A percentile compares a stretch with the other conserved stretches of the same genome.
Conservation (phyloP, 2,329 filamentous ascomycete species). For the Aspergillus sergii region DNA sequence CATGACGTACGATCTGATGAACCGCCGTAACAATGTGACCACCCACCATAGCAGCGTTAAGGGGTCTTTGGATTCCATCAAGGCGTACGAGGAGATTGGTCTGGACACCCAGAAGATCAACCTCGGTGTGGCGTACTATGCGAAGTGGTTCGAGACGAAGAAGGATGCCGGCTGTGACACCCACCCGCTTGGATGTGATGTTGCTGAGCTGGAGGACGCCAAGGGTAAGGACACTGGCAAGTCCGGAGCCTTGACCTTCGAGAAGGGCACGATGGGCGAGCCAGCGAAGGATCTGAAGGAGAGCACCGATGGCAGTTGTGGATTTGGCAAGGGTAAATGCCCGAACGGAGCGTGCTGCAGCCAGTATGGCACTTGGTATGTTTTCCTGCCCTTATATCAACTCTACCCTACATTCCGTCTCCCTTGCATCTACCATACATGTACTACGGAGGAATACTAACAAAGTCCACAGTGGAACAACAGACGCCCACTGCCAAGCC, state of each 20-base stretch:
- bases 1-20: slow-evolving; percentile 75
- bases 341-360: slow-evolving; percentile 37
- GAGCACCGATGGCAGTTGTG: slow-evolving; percentile 37
- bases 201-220: slow-evolving; percentile 61
- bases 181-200: slow-evolving; percentile 60
- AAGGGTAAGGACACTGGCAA: slow-evolving; percentile 62
- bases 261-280: slow-evolving; percentile 32
- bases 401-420: neutral
- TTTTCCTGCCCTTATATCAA: neutral
- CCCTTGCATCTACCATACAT: neutral
- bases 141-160: slow-evolving; percentile 66
- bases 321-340: slow-evolving; percentile 34
- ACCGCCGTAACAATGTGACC: slow-evolving; percentile 65
- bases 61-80: slow-evolving; percentile 57
- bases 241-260: slow-evolving; percentile 55
- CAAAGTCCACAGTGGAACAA: slow-evolving; percentile 32
- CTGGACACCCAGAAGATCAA: slow-evolving; percentile 60
- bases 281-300: slow-evolving; percentile 28
- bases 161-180: slow-evolving; percentile 49
- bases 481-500: slow-evolving; percentile 33
- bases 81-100: slow-evolving; percentile 62
- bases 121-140: slow-evolving; percentile 69
- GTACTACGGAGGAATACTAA: slow-evolving; percentile 12
- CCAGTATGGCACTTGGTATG: slow-evolving; percentile 40
- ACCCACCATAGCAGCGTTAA: slow-evolving; percentile 67